Evolutionary conservation across 2,329 filamentous ascomycete genomes (phyloP).

Genomic region (Fusarium sp.): DNA sequence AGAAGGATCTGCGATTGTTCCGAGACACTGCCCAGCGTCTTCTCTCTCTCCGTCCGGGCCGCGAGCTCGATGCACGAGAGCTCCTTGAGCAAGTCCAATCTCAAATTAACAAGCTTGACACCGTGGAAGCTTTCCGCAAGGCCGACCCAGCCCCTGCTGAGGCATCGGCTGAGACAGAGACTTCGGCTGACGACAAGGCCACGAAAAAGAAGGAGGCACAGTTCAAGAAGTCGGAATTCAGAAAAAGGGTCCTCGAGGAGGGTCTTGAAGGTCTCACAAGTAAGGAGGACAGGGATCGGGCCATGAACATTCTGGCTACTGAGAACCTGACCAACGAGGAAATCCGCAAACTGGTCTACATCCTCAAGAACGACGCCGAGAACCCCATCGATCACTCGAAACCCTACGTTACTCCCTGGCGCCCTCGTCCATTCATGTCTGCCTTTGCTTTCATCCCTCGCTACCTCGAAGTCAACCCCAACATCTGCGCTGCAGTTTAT

Average conservation of each 20-base stretch:
- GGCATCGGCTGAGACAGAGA: conserved; percentile 5
- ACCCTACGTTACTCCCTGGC: conserved; percentile 93
- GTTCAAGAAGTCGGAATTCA: conserved; percentile 44
- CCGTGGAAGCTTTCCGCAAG: conserved; percentile 50
- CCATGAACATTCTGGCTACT: conserved; percentile 50
- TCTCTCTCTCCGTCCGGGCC: conserved; percentile 58
- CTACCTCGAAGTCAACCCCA: conserved; percentile 98
- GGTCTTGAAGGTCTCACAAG: conserved; percentile 52
- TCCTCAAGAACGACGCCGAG: conserved; percentile 73
- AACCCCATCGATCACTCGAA: conserved; percentile 83
- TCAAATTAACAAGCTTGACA: conserved; percentile 51
- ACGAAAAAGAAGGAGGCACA: conserved; percentile 33
- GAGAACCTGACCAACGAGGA: conserved; percentile 60
- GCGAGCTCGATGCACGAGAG: conserved; percentile 46
- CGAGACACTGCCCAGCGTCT: conserved; percentile 72
- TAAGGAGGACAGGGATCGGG: conserved; percentile 49
- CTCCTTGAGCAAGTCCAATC: conserved; percentile 50
- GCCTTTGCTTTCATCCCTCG: conserved; percentile 95
- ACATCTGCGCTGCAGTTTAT: conserved; percentile 95
- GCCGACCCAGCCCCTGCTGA: conserved; percentile 37
- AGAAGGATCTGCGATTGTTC: conserved; percentile 81
- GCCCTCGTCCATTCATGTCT: conserved; percentile 85
- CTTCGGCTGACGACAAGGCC: conserved; percentile 23
- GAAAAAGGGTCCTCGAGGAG: conserved; percentile 51
- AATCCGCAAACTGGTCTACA: conserved; percentile 62